phyloP scores from a whole-genome alignment of 2,329 filamentous ascomycete genomes.

The Ophiostoma australiae region DNA sequence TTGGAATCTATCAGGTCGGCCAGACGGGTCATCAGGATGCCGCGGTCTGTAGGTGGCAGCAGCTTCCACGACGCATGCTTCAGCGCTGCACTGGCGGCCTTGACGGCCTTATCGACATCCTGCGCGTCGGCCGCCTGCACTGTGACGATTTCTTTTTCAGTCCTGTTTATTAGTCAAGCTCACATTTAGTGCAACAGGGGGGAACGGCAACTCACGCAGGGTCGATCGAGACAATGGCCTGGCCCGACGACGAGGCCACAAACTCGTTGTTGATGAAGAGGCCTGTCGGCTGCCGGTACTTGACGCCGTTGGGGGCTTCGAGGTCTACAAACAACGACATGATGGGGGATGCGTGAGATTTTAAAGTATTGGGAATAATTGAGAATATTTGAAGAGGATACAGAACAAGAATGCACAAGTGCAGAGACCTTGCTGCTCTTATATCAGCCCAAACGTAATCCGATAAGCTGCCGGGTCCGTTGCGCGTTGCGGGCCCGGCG shows the following conservation, averaged over 20 bases:
- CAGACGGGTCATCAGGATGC: conserved; percentile 40
- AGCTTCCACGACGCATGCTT: conserved; percentile 16
- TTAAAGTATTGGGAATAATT: too few relatives aligned
- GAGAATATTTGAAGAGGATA: background rate
- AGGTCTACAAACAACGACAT: conserved; percentile 6
- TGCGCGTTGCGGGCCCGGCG: background rate
- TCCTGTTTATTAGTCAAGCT: background rate
- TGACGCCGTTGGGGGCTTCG: conserved; percentile 10
- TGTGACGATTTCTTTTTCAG: conserved; percentile 18
- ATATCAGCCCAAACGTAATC: background rate
- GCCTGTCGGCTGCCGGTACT: conserved; percentile 38
- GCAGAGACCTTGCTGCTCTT: background rate
- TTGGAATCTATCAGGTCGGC: conserved; percentile 41
- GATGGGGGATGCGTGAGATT: background rate
- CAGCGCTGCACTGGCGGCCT: conserved; percentile 24
- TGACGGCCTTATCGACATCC: conserved; percentile 25
- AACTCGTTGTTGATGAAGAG: conserved; percentile 82
- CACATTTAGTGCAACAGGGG: conserved; percentile 31
- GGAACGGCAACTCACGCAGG: conserved; percentile 48
- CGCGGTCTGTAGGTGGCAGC: conserved; percentile 30
- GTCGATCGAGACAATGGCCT: conserved; percentile 63
- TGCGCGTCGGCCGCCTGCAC: conserved; percentile 18
- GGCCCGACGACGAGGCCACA: conserved; percentile 58
- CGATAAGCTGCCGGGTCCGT: background rate
- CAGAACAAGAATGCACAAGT: background rate